phyloP scores from a whole-genome alignment of 2,329 filamentous ascomycete species.

The Trichoderma endophyticum region DNA sequence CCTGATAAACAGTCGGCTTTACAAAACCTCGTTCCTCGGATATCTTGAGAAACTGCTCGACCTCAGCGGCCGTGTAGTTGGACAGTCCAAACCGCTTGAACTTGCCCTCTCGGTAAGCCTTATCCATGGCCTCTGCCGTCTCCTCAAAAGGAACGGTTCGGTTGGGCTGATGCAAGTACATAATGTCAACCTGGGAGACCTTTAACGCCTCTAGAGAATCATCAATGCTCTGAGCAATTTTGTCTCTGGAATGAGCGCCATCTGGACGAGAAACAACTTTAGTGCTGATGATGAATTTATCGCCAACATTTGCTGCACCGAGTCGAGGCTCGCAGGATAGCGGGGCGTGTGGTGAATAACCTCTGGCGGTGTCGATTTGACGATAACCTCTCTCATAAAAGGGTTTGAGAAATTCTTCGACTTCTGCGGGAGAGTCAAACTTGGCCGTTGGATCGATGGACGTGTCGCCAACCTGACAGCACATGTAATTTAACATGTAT shows the following conservation, averaged over 20 bases:
- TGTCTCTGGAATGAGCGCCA: conserved; percentile 29
- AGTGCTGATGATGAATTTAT: conserved; percentile 34
- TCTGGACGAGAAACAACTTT: conserved; percentile 31
- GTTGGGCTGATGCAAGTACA: conserved; percentile 7
- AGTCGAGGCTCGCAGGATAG: conserved; percentile 32
- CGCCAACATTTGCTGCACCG: conserved; percentile 27
- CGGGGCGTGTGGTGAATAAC: conserved; percentile 21
- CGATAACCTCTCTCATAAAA: conserved; percentile 11
- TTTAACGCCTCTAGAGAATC: conserved; percentile 31
- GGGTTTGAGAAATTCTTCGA: conserved; percentile 20
- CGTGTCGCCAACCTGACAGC: conserved; percentile 25
- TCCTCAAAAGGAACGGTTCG: conserved; percentile 9
- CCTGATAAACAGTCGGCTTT: conserved; percentile 34
- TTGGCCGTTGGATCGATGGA: conserved; percentile 23
- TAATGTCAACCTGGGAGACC: neutral
- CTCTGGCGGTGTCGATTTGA: conserved; percentile 8
- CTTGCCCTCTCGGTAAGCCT: conserved; percentile 49
- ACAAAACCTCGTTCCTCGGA: conserved; percentile 41
- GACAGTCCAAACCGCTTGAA: conserved; percentile 58
- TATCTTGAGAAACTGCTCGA: conserved; percentile 41
- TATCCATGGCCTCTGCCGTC: conserved; percentile 11
- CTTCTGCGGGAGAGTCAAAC: conserved; percentile 27
- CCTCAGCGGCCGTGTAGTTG: conserved; percentile 45
- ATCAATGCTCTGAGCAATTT: conserved; percentile 31
- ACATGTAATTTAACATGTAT: neutral